A percentile compares a stretch with the other conserved stretches of the same genome.
Evolutionary conservation across 768 basidiomycete genomes (phyloP).

Genomic region (Suillus occidentalis): DNA sequence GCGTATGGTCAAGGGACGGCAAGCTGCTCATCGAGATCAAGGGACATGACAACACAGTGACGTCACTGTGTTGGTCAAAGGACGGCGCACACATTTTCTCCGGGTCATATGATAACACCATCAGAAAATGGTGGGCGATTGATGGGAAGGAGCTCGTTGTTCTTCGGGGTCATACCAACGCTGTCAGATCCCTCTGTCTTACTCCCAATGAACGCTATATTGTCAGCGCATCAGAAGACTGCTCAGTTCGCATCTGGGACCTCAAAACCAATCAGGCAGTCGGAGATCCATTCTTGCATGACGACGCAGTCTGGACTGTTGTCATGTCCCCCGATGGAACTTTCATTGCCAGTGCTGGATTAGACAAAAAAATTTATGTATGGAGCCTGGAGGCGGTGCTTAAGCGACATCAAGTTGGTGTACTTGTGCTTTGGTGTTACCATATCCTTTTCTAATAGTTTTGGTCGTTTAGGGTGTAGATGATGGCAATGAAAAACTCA

Average conservation of each 20-base stretch:
- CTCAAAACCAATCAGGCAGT: neutral
- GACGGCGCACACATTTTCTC: neutral
- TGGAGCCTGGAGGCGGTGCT: slow-evolving; percentile 63
- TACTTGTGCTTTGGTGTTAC: neutral
- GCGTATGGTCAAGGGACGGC: neutral
- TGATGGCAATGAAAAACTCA: neutral
- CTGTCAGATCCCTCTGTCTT: no score
- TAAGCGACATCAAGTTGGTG: no score
- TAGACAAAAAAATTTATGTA: slow-evolving; percentile 71
- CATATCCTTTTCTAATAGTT: neutral
- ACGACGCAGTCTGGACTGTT: slow-evolving; percentile 73
- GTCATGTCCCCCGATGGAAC: slow-evolving; percentile 80
- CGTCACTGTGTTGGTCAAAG: neutral
- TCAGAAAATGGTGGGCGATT: neutral
- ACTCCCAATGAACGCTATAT: no score
- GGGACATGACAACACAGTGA: neutral
- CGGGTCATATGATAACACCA: neutral
- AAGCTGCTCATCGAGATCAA: neutral
- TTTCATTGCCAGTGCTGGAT: slow-evolving; percentile 77
- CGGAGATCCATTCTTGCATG: slow-evolving; percentile 61
- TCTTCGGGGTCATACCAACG: no score
- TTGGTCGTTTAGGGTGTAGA: neutral
- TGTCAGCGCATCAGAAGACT: neutral
- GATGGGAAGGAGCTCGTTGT: no score
- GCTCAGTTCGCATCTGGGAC: neutral